Evolutionary conservation across 1,139 yeast species (phyloP), one percentile per base, ranked within the genome.

Genomic region (Torulaspora globosa): DNA sequence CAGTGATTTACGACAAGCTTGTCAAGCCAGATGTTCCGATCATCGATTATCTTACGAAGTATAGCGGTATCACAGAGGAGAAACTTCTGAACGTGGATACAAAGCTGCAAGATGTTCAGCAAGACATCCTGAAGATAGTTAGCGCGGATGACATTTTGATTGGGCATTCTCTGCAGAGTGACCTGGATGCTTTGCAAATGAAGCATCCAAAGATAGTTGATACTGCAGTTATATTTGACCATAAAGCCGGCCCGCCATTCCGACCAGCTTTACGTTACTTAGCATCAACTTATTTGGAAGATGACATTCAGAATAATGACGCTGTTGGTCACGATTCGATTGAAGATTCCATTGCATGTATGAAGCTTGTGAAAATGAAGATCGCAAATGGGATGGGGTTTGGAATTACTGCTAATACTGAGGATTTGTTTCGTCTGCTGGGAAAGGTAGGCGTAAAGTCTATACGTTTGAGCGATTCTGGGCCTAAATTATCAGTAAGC

Each of bases 41-140:
- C 44, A 76, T 76, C 0, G 94, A 92, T 63, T 92, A 90, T 60
- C 69, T 85, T 21, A 92, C 97, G 0, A 70, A 72, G 55, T 92
- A 78, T 60, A 88, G 96, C 18, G 98, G 98, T 0, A 86, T 92
- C 39, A 87, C 96, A 0, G 78, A 75, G 48, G 92, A 82, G 48
- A 68, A 74, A 57, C 69, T 92, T 9, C 60, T 64, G 15, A 74
- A 72, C 40, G 92, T 85, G 2, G 78, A 82, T 0, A 84, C 87
- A 0, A 78, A 84, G 0, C 65, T 84, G 16, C 54, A 64, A 8
- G 95, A 90, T 52, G 78, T 87, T 4, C 97, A 89, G 62, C 49
- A 71, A 3, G 71, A 72, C 54, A 50, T 92, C 10, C 49, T 76
- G 4, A 56, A 62, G 1, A 58, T 70, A 1, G 69, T 84, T 1